These are phyloP conservation scores for Blastomyces percursus DNA, from an alignment of 2,329 filamentous ascomycete genomes.

Conservation along the genomic window DNA sequence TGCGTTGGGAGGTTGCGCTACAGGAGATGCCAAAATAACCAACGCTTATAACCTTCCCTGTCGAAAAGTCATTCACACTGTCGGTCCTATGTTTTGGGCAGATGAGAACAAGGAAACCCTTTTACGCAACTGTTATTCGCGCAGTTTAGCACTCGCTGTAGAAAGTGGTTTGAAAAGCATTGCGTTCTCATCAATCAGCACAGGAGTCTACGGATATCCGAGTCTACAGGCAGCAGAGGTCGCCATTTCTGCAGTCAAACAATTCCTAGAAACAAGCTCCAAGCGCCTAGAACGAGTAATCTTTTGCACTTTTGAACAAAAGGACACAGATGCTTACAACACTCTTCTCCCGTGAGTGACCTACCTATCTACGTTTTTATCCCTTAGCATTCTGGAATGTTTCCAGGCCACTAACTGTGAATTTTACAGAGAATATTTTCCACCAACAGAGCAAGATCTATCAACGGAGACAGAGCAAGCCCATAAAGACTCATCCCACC, in stretches of 20 bases:
- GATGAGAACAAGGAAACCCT: conserved; percentile 29
- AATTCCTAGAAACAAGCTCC: conserved; percentile 38
- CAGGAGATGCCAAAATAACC: conserved; percentile 76
- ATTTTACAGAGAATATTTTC: conserved; percentile 37
- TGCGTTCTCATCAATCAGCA: conserved; percentile 77
- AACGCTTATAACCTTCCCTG: conserved; percentile 63
- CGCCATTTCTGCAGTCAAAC: conserved; percentile 52
- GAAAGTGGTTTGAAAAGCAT: conserved; percentile 56
- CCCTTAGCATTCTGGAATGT: background rate
- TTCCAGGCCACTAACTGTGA: background rate
- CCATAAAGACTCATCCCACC: conserved; percentile 17
- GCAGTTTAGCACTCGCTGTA: conserved; percentile 61
- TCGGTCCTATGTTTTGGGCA: conserved; percentile 64
- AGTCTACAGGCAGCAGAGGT: conserved; percentile 59
- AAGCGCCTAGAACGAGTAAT: conserved; percentile 57
- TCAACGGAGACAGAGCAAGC: conserved; percentile 8
- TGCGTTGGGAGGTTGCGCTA: conserved; percentile 60
- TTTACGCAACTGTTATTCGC: conserved; percentile 56
- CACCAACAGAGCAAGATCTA: conserved; percentile 33
- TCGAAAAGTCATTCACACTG: conserved; percentile 74
- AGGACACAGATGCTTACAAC: conserved; percentile 67
- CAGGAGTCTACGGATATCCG: conserved; percentile 83
- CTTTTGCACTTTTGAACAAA: conserved; percentile 72
- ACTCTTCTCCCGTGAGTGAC: conserved; percentile 58
- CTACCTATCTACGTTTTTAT: conserved; percentile 4